phyloP scores from a whole-genome alignment of 345 rosid species.

The Pseudoturritis turrita region DNA sequence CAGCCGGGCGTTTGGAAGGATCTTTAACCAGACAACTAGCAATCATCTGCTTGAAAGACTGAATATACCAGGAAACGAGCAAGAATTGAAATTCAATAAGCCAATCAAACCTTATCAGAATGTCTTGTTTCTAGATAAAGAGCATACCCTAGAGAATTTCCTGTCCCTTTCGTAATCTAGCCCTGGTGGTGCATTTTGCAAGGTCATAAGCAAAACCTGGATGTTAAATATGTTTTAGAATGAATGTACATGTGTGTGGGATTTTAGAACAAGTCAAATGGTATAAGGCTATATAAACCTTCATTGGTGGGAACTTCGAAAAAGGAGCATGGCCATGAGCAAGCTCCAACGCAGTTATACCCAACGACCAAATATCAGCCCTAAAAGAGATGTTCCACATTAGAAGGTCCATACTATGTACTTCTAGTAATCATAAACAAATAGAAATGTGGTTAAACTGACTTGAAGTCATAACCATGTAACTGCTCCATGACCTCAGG shows the following conservation, averaged over 20 bases:
- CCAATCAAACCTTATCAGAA: neutral
- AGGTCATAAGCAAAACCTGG: conserved; percentile 96
- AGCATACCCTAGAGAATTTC: conserved; percentile 84
- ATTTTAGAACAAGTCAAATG: neutral
- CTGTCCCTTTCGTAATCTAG: conserved; percentile 92
- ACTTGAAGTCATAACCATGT: conserved; percentile 98
- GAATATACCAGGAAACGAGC: conserved; percentile 28
- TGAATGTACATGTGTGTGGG: neutral
- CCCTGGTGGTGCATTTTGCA: conserved; percentile 99
- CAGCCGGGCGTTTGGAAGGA: conserved; percentile 91
- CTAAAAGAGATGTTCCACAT: conserved; percentile 41
- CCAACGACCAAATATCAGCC: conserved; percentile 99
- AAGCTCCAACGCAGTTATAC: conserved; percentile 97
- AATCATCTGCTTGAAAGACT: conserved; percentile 99
- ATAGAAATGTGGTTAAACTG: conserved; percentile 21
- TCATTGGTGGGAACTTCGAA: conserved; percentile 97
- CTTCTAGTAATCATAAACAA: neutral
- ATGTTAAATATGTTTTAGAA: conserved; percentile 30
- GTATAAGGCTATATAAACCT: conserved; percentile 44
- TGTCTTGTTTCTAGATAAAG: conserved; percentile 1
- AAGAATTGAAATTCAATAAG: neutral
- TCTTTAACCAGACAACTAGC: conserved; percentile 99
- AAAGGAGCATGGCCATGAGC: conserved; percentile 99
- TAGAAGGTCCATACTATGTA: conserved; percentile 16
- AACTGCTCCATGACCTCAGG: conserved; percentile 99